phyloP scores from a whole-genome alignment of 805 yeast genomes.

The Myxozyma melibiosi region DNA sequence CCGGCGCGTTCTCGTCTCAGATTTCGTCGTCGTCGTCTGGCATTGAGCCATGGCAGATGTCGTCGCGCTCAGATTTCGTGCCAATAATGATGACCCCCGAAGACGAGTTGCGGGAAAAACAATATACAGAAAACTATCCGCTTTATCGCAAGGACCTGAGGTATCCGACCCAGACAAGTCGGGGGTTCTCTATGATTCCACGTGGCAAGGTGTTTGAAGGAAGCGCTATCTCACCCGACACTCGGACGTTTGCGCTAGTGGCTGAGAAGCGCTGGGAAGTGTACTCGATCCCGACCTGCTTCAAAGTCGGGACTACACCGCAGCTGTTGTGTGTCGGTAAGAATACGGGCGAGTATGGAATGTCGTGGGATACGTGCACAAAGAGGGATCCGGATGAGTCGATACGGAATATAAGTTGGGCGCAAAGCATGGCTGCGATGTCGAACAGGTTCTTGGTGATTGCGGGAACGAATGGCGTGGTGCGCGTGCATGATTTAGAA shows the following conservation, averaged over 20 bases:
- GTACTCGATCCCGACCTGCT: slow-evolving; percentile 50
- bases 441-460: slow-evolving; percentile 63
- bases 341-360: slow-evolving; percentile 68
- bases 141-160: slow-evolving; percentile 66
- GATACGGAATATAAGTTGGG: slow-evolving; percentile 32
- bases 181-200: slow-evolving; percentile 51
- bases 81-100: slow-evolving; percentile 27
- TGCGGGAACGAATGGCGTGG: slow-evolving; percentile 70
- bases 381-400: slow-evolving; percentile 17
- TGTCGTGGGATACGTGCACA: slow-evolving; percentile 35
- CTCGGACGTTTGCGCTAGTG: slow-evolving; percentile 65
- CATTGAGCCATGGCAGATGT: slow-evolving; percentile 23
- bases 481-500: slow-evolving; percentile 64
- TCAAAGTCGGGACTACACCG: slow-evolving; percentile 56
- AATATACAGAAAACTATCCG: slow-evolving; percentile 81
- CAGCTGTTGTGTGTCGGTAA: slow-evolving; percentile 65
- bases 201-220: slow-evolving; percentile 50
- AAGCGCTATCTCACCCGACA: slow-evolving; percentile 64
- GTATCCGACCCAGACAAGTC: slow-evolving; percentile 55
- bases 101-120: slow-evolving; percentile 54
- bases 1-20: not conserved
- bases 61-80: slow-evolving; percentile 3
- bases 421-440: slow-evolving; percentile 44
- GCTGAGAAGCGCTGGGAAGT: slow-evolving; percentile 75
- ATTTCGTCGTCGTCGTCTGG: slow-evolving; percentile 17